Base-by-base conservation (phyloP, 768 basidiomycete species). In the Phaeotremella skinneri region DNA sequence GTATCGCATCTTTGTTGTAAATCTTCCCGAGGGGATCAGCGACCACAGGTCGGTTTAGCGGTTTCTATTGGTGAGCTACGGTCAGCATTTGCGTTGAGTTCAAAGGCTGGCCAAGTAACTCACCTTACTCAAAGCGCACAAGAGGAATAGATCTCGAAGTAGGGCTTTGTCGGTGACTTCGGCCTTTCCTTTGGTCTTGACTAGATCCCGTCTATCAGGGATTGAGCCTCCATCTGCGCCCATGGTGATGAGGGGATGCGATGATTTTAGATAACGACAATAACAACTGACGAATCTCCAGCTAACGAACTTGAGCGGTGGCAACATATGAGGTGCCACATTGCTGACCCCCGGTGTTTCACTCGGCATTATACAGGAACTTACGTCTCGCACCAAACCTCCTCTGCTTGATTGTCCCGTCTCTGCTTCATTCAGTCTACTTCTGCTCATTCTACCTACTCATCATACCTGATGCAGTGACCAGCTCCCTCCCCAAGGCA, bases 51-150 rank as follows among this genome's bases (percentile, higher is more conserved):
- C 90, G 86, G 69, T 87, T 85, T 1, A 98, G 81, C n/a, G 85
- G 86, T 54, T 84, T 83, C 91, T 93, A 70, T n/a, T n/a, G n/a
- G n/a, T n/a, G 13, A 26, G 9, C 37, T 13, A n/a, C 45, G 32
- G 48, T 51, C 34, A 56, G 55, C 45, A 54, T 37, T 21, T 34
- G 27, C 41, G 31, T 39, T 21, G 20, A 13, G 43, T 29, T 45
- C 37, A 17, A 49, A 55, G 27, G 54, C 31, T 20, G 41, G 37
- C 30, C 42, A 6, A 42, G 42, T 23, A 14, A 73, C 80, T 52
- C 70, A 90, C 92, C 84, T 97, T 97, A 41, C 93, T 96, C 2
- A 99, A 81, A 7, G 93, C 91, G 73, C 96, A 99, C 75, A 89
- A 91, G 61, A 89, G 84, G 91, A 90, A 98, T 48, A 84, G 81